Conservation (phyloP, 106 monocot genomes). For the Phalaenopsis aphrodite region DNA sequence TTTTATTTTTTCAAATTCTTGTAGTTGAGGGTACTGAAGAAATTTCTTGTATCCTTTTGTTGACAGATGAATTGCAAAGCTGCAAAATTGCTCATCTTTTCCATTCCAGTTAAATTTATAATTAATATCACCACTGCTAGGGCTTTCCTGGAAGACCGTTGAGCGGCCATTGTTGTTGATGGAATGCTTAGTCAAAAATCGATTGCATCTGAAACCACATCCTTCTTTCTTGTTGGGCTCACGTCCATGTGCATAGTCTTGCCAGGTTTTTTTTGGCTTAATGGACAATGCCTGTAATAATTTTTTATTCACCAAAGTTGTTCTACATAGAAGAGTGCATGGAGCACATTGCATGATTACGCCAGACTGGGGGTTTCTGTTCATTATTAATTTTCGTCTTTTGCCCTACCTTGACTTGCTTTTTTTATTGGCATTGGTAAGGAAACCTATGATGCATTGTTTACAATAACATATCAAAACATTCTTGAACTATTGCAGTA, state of each 20-base stretch:
- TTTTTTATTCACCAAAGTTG: neutral
- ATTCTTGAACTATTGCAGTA: neutral
- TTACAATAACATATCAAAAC: neutral
- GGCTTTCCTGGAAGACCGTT: too few relatives aligned
- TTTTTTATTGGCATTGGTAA: neutral
- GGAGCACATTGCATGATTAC: neutral
- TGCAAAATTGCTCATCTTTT: too few relatives aligned
- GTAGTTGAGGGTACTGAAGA: too few relatives aligned
- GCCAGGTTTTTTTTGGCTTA: neutral
- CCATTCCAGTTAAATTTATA: too few relatives aligned
- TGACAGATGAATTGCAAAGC: too few relatives aligned
- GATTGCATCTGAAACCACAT: neutral
- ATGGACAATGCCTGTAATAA: neutral
- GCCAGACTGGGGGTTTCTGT: neutral
- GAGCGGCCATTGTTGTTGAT: too few relatives aligned
- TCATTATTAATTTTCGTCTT: neutral
- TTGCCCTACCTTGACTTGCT: neutral
- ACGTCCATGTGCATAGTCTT: neutral
- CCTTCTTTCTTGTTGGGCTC: neutral
- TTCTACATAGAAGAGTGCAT: neutral
- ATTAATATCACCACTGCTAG: too few relatives aligned
- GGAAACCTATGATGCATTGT: neutral
- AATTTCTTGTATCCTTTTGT: too few relatives aligned
- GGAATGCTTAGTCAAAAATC: neutral
- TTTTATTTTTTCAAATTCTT: too few relatives aligned